Percentiles rank a stretch among this genome's conserved stretches.
phyloP scores from a whole-genome alignment of 768 basidiomycete genomes.

The Saitozyma sp. region DNA sequence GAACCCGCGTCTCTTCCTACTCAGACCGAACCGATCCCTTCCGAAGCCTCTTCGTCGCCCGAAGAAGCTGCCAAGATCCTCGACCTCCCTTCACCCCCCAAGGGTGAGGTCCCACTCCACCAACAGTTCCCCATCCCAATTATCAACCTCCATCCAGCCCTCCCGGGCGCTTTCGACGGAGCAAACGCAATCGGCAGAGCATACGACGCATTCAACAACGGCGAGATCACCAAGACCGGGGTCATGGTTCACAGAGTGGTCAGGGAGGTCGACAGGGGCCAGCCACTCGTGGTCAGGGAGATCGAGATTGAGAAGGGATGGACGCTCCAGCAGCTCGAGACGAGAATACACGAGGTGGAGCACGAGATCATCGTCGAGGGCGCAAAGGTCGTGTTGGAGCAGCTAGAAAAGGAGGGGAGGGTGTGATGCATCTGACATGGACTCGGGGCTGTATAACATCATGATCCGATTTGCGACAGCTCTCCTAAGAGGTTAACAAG shows the following conservation, averaged over 20 bases:
- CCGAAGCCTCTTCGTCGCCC: constrained; percentile 3
- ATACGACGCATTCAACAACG: constrained; percentile 80
- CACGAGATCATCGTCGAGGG: constrained; percentile 90
- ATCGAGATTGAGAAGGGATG: constrained; percentile 74
- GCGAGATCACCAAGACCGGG: constrained; percentile 75
- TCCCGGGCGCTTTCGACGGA: constrained; percentile 95
- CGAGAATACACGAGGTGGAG: constrained; percentile 74
- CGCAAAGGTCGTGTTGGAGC: constrained; percentile 67
- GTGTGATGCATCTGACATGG: neutral
- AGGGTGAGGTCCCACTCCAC: constrained; percentile 1
- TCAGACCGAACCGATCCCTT: constrained; percentile 22
- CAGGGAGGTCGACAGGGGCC: constrained; percentile 87
- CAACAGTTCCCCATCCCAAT: constrained; percentile 63
- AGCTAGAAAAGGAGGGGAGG: constrained; percentile 14
- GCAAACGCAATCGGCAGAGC: constrained; percentile 87
- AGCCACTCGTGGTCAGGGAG: constrained; percentile 78
- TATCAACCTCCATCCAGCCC: constrained; percentile 94
- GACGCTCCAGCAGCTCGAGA: constrained; percentile 68
- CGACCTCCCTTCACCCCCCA: neutral
- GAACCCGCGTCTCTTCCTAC: constrained; percentile 7
- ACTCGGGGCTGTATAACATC: no score
- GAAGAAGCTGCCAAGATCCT: neutral
- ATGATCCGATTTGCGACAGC: no score
- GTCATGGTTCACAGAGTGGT: constrained; percentile 94
- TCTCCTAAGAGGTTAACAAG: no score